Base-by-base conservation (phyloP, 768 basidiomycete species). In the Russula lepida region DNA sequence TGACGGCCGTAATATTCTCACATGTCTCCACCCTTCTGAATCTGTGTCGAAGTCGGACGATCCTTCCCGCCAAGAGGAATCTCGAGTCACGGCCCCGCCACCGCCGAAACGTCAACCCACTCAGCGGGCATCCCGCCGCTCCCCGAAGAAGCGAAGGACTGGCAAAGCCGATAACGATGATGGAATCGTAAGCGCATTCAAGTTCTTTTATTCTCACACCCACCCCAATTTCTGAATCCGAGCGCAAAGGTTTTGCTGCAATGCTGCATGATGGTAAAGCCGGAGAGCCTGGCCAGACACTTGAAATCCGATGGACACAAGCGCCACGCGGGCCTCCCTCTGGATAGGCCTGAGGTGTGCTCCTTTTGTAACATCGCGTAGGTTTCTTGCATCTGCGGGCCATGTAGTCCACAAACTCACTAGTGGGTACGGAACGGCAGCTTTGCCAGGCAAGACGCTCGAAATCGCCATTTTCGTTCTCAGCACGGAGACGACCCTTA, bases 381-480 rank as follows among this genome's bases (percentile, higher is more conserved):
- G 56, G 60, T 4, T 62, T 6, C 44, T 33, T 35, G 27, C 17
- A 21, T 47, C 35, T 28, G 43, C 17, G 13, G 21, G 12, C 6
- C n/a, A 5, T 13, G n/a, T 25, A 3, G 13, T n/a, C 13, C 39
- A 30, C 37, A 27, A 12, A 28, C 33, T 17, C 3, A 15, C 25
- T 19, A n/a, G 21, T 15, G 4, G 25, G 13, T 37, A 1, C 8
- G 60, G 49, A 19, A 52, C 11, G 50, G 35, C 37, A 62, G 60
- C 6, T 62, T 62, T 23, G 60, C 60, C 15, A 62, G 60, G 60
- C 60, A 62, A 53, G 60, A 62, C 7, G 60, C 60, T 17, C 60
- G 60, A 57, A 62, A 62, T 43, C 55, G 60, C 30, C 60, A 62
- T 32, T 62, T 62, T 39, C 55, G 60, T 37, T 62, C 60, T 51